Conservation (phyloP, 345 rosid species). For the Capsella bursapastoris region DNA sequence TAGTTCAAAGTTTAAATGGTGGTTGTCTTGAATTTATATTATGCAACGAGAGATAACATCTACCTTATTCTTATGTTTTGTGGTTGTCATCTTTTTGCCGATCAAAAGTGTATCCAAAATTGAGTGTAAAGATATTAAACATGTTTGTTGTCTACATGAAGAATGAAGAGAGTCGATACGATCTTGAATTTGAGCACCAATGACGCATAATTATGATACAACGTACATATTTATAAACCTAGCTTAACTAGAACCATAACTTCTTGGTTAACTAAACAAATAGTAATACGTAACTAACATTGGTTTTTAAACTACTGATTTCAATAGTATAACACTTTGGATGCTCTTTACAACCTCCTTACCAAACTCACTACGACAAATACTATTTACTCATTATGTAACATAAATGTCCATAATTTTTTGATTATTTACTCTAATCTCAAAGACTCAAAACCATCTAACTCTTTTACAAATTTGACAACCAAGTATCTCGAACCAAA, state of each 20-base stretch:
- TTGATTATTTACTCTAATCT: no score
- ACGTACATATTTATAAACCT: no score
- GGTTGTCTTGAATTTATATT: neutral
- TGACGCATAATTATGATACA: no score
- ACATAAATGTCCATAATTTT: conserved; percentile 21
- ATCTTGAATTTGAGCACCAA: no score
- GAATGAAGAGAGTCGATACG: no score
- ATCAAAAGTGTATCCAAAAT: no score
- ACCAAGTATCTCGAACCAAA: neutral
- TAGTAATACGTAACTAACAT: neutral
- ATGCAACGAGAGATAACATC: neutral
- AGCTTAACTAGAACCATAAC: no score
- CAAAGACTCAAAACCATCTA: neutral
- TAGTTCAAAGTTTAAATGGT: no score
- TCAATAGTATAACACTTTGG: conserved; percentile 1
- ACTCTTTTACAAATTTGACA: no score
- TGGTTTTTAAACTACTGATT: neutral
- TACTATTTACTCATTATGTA: conserved; percentile 21
- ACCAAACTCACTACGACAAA: conserved; percentile 25
- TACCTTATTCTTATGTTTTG: no score
- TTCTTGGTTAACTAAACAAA: neutral
- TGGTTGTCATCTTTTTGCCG: neutral
- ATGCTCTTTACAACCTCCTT: conserved; percentile 23
- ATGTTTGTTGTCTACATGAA: no score
- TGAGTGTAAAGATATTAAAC: no score